Base-by-base conservation (phyloP, 148 eudicot species). In the Amaranthus hypochondriacus region DNA sequence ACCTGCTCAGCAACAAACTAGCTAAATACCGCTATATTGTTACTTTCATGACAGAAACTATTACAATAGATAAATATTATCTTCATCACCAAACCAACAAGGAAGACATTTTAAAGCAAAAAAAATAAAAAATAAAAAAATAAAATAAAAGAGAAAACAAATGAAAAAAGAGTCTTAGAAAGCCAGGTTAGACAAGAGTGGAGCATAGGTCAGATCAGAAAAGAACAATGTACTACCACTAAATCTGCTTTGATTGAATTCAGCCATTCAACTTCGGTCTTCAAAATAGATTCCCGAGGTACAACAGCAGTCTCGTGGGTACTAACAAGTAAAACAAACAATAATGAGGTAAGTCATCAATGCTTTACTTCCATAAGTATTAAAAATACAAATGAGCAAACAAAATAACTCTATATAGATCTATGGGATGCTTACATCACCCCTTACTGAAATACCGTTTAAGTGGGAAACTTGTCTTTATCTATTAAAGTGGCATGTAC, bases 211-310 rank as follows among this genome's bases (percentile, higher is more conserved):
- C 39, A 28, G 42, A 73, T 59, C 49, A 61, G 53, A 59, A 28
- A 54, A 75, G 62, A 67, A 65, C 49, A 39, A 72, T 62, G 63
- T 18, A 46, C 74, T 93, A 95, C 99, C 96, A 95, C 99, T 80
- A 95, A 85, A 71, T 95, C 99, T 59, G 97, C 94, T 87, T 92
- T 95, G 84, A 95, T 92, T 72, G 97, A 87, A 80, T 90, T 89
- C 84, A 95, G 81, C 99, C 99, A 95, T 81, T 90, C 89, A 56
- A 92, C 92, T 89, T 92, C 99, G 11, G 89, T 85, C 68, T 85
- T 90, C 86, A 95, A 84, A 76, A 92, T 95, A 67, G 94, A 76
- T 28, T 78, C 86, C 46, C 99, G 96, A 79, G 97, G 99, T 67
- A 77, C 92, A 67, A 95, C 99, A 77, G 99, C 99, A 42, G 96